Evolutionary conservation across 108 stramenopile genomes (phyloP).

Genomic region (Nitzschia putrida): DNA sequence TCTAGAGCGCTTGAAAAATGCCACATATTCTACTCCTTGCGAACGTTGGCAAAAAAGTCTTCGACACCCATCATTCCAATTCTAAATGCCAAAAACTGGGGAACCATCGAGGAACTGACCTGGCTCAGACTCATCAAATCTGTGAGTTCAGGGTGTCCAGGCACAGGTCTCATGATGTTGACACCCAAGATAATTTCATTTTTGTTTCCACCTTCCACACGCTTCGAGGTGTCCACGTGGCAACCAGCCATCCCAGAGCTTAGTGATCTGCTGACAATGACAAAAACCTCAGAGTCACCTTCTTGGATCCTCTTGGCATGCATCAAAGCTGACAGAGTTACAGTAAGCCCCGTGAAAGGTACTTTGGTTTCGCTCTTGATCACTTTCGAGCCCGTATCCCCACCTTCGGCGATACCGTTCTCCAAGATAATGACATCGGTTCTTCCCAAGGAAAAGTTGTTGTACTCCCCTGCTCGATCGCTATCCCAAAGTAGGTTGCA

Average conservation of each 20-base stretch:
- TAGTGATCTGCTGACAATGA: constrained; percentile 51
- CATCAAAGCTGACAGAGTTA: constrained; percentile 51
- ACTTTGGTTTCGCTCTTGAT: constrained; percentile 55
- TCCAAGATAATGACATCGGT: constrained; percentile 27
- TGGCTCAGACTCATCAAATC: constrained; percentile 53
- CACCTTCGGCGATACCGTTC: constrained; percentile 12
- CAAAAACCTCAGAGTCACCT: constrained; percentile 36
- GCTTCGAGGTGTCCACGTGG: constrained; percentile 10
- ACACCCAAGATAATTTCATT: constrained; percentile 57
- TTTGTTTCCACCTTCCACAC: constrained; percentile 26
- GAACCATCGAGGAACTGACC: constrained; percentile 49
- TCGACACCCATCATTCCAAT: constrained; percentile 54
- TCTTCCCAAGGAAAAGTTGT: constrained; percentile 45
- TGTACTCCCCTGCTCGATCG: constrained; percentile 52
- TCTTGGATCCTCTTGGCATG: constrained; percentile 35
- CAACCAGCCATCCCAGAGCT: constrained; percentile 36
- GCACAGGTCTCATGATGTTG: constrained; percentile 54
- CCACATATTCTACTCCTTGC: constrained; percentile 4
- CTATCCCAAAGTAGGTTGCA: constrained; percentile 53
- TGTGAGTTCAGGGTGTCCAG: constrained; percentile 39
- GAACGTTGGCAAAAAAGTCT: constrained; percentile 54
- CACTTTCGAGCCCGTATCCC: constrained; percentile 40
- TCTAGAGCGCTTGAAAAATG: too few species aligned
- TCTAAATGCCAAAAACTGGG: constrained; percentile 42
- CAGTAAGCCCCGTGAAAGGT: constrained; percentile 48